Conservation (phyloP, 1,284 basidiomycete genomes). For the Naganishia cerealis region DNA sequence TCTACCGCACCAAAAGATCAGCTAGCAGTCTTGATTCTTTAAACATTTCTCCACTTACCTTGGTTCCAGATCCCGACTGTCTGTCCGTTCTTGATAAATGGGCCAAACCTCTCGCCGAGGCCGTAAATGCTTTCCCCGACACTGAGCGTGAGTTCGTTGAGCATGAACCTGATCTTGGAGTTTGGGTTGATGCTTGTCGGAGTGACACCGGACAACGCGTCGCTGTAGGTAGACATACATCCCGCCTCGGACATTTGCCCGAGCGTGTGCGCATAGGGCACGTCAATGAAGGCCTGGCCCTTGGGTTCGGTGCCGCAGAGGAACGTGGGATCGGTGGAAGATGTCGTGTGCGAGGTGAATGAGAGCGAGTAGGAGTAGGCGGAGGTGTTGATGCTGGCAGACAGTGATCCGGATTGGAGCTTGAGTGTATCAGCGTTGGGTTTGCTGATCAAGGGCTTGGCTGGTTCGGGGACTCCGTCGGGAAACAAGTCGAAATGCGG, state of each 20-base stretch:
- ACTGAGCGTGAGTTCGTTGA: conserved; percentile 67
- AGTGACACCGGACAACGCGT: conserved; percentile 33
- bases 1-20: conserved; percentile 42
- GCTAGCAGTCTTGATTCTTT: conserved; percentile 55
- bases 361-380: conserved; percentile 56
- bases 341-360: conserved; percentile 43
- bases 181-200: neutral
- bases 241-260: conserved; percentile 63
- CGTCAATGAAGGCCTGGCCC: conserved; percentile 66
- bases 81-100: conserved; percentile 71
- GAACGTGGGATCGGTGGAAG: conserved; percentile 21
- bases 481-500: conserved; percentile 67
- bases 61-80: conserved; percentile 69
- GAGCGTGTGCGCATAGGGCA: conserved; percentile 66
- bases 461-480: conserved; percentile 59
- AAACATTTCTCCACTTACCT: conserved; percentile 52
- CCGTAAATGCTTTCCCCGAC: conserved; percentile 72
- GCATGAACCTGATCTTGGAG: conserved; percentile 57
- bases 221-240: conserved; percentile 61
- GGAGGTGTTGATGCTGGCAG: conserved; percentile 42
- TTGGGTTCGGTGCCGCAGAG: conserved; percentile 58
- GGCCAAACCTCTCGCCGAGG: conserved; percentile 67
- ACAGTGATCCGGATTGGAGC: conserved; percentile 49
- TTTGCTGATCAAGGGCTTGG: conserved; percentile 56
- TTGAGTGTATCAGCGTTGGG: conserved; percentile 49